phyloP scores from a whole-genome alignment of 345 rosid species.

The Euphorbia lathyris region DNA sequence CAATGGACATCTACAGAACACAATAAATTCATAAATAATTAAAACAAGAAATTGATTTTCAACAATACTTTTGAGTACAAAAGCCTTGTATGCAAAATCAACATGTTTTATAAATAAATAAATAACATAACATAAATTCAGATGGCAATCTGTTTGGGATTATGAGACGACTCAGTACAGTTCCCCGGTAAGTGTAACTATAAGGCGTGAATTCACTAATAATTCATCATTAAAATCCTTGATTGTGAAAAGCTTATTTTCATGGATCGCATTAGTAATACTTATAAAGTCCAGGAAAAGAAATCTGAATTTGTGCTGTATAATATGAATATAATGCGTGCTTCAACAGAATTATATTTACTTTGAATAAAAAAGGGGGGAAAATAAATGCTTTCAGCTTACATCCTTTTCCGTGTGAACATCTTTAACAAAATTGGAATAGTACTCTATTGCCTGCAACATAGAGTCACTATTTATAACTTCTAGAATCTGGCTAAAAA shows the following conservation, averaged over 20 bases:
- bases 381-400: conserved; percentile 26
- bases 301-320: neutral
- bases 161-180: neutral
- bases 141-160: neutral
- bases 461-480: conserved; percentile 65
- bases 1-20: neutral
- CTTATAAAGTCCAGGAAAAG: neutral
- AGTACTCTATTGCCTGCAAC: conserved; percentile 69
- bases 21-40: neutral
- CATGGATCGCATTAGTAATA: neutral
- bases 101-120: neutral
- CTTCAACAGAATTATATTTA: neutral
- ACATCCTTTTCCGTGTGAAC: conserved; percentile 86
- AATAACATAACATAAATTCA: neutral
- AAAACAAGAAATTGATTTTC: neutral
- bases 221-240: neutral
- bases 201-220: neutral
- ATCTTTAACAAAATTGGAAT: conserved; percentile 76
- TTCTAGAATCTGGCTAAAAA: conserved; percentile 69
- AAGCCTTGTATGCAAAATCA: neutral
- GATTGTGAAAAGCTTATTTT: neutral
- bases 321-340: neutral
- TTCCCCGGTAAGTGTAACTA: neutral
- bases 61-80: neutral
- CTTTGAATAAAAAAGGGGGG: neutral